Base-by-base conservation (phyloP, 192 early-diverging fungal genomes). In the Phlyctochytrium bullatum region DNA sequence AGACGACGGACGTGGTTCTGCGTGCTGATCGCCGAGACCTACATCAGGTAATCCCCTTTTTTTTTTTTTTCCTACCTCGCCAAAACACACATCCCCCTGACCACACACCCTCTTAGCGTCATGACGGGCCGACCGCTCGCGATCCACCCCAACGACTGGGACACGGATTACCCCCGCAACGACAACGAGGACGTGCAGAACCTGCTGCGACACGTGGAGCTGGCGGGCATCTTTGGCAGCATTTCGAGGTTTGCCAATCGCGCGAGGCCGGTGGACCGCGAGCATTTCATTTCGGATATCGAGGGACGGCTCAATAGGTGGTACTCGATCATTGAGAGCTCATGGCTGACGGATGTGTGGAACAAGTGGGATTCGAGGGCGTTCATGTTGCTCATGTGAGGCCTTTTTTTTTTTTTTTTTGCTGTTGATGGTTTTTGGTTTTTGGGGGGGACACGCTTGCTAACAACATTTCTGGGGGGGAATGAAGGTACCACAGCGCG, bases 171-270 rank as follows among this genome's bases (percentile, higher is more conserved):
- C 27, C 69, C 69, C 6, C 17, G 34, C 34, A 59, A n/a, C 3
- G 34, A 23, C 23, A 58, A n/a, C 2, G 52, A 40, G 14, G 69
- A 71, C 34, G 58, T 57, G 6, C 50, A 14, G 20, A 63, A 24
- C 4, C 31, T 71, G 17, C 10, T 24, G 17, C 62, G 62, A 25
- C 69, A 71, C 30, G 62, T 71, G 54, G 69, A 71, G 6, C 62
- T 71, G 3, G 69, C 62, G 14, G 12, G 31, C 25, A 64, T 71
- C 34, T 64, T 71, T 40, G 61, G 25, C 20, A 56, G 25, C 20
- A 71, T 71, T 36, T 36, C 53, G 23, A 40, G 53, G 14, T 71
- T 71, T 47, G 69, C 69, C 3, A 71, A 71, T 62, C 69, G 69
- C 12, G 69, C 69, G 16, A 47, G 40, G 28, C 53, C 61, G 4